These are phyloP conservation scores for Naganishia vaughanmartiniae DNA, from an alignment of 768 basidiomycete genomes.

Conservation along the genomic window DNA sequence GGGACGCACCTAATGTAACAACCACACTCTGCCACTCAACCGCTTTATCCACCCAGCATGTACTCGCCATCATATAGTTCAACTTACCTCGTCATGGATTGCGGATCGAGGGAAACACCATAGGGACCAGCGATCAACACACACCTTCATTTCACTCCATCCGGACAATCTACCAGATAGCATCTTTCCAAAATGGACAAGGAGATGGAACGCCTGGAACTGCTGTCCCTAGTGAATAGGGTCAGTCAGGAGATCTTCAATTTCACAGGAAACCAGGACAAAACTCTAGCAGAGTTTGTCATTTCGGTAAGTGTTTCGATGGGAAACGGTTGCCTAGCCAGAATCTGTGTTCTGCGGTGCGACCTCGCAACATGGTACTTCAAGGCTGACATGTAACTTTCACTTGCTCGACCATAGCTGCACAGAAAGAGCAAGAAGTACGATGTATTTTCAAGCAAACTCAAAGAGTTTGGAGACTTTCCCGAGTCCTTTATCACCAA, in stretches of 20 bases:
- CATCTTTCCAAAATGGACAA: conserved; percentile 34
- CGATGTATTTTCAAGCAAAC: conserved; percentile 73
- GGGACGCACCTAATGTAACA: too few relatives aligned
- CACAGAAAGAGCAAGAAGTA: conserved; percentile 80
- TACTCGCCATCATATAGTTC: too few relatives aligned
- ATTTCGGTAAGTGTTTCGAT: conserved; percentile 59
- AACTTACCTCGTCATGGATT: too few relatives aligned
- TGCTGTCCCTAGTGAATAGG: conserved; percentile 83
- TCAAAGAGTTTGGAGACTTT: conserved; percentile 76
- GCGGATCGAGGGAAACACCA: too few relatives aligned
- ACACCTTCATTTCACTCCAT: background rate
- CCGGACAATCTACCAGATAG: background rate
- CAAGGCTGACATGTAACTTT: conserved; percentile 9
- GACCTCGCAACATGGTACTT: background rate
- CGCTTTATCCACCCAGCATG: too few relatives aligned
- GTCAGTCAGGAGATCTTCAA: conserved; percentile 92
- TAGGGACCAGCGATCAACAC: too few relatives aligned
- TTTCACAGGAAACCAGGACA: conserved; percentile 74
- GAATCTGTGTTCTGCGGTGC: background rate
- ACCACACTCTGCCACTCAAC: too few relatives aligned
- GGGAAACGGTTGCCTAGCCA: background rate
- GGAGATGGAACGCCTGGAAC: conserved; percentile 88
- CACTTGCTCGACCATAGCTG: conserved; percentile 52
- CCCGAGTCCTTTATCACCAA: conserved; percentile 87
- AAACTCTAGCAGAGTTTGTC: conserved; percentile 90